Conservation (phyloP, 202 grass and related monocot genomes). For the Miscanthus sacchariflorus region DNA sequence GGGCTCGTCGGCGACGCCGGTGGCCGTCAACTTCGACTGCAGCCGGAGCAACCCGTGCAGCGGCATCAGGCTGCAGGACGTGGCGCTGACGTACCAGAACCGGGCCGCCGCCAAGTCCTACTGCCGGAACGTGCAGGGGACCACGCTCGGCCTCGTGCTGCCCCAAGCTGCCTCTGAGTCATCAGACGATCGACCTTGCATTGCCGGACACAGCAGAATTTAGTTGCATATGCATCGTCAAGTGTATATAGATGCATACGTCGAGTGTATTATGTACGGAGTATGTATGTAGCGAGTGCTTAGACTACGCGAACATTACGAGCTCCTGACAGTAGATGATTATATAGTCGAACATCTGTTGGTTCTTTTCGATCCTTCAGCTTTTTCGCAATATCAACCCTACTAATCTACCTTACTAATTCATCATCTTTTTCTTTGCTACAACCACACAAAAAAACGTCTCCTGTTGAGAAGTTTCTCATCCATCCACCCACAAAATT, state of each 20-base stretch:
- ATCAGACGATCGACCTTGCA: not conserved
- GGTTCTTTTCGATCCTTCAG: not conserved
- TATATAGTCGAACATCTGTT: not conserved
- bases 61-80: conserved; percentile 71
- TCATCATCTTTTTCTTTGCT: no score
- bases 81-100: conserved; percentile 59
- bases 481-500: no score
- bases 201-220: not conserved
- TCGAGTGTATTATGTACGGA: not conserved
- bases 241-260: conserved; percentile 23
- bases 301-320: not conserved
- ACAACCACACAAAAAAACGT: no score
- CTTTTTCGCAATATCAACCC: not conserved
- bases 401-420: no score
- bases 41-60: conserved; percentile 84
- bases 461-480: no score
- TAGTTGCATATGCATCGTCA: not conserved
- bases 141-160: conserved; percentile 54
- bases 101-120: conserved; percentile 40
- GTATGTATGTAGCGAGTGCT: not conserved
- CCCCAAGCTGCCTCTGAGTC: conserved; percentile 74
- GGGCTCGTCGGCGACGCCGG: conserved; percentile 68
- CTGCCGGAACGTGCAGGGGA: conserved; percentile 73
- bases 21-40: conserved; percentile 83
- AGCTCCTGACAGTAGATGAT: not conserved